A percentile compares a stretch with the other conserved stretches of the same genome.
Conservation (phyloP, 169 alveolate species). For the Plasmodium gaboni region DNA sequence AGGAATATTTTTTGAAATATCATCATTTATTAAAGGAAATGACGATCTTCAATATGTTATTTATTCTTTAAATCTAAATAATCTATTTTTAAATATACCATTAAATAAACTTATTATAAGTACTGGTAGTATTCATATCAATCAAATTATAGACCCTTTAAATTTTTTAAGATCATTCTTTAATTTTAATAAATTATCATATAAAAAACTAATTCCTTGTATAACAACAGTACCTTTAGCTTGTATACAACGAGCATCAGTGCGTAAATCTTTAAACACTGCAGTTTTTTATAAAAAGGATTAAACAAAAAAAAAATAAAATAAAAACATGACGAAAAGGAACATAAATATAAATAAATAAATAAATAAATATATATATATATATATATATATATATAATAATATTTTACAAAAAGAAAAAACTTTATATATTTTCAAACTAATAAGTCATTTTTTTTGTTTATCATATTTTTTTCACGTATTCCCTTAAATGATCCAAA, state of each 20-base stretch:
- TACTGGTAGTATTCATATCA: slow-evolving; percentile 22
- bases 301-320: background rate
- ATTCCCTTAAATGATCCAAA: too few species aligned
- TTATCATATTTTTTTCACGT: too few species aligned
- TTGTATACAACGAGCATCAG: slow-evolving; percentile 75
- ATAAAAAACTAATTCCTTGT: slow-evolving; percentile 37
- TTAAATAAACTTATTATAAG: slow-evolving; percentile 37
- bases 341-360: too few species aligned
- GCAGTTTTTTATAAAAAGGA: slow-evolving; percentile 35
- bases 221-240: slow-evolving; percentile 47
- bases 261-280: slow-evolving; percentile 34
- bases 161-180: slow-evolving; percentile 37
- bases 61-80: slow-evolving; percentile 16
- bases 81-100: slow-evolving; percentile 17
- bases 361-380: too few species aligned
- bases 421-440: too few species aligned
- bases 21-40: slow-evolving; percentile 13
- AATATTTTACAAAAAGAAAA: background rate
- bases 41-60: slow-evolving; percentile 22
- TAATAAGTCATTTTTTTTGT: too few species aligned
- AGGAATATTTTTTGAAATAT: slow-evolving; percentile 65
- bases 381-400: too few species aligned
- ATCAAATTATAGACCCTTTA: slow-evolving; percentile 43
- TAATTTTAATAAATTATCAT: slow-evolving; percentile 48
- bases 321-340: background rate